A percentile compares a stretch with the other conserved stretches of the same genome.
Conservation (phyloP, 345 rosid genomes). For the Stellera chamaejasme region DNA sequence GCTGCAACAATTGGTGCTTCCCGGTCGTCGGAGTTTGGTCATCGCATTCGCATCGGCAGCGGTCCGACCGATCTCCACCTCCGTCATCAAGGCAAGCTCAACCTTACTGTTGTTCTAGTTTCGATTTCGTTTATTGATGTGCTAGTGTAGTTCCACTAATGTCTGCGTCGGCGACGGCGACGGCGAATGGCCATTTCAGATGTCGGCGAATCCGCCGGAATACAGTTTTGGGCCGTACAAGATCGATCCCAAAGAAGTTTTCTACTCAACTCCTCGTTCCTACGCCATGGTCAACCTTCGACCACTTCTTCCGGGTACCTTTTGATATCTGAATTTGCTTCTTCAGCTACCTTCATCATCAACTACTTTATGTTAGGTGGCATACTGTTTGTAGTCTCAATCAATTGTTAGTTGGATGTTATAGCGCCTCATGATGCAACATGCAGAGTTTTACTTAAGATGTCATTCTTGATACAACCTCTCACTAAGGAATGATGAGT, state of each 20-base stretch:
- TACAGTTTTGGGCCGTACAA: constrained; percentile 63
- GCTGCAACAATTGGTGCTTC: neutral
- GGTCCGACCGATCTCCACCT: constrained; percentile 3
- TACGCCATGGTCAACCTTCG: constrained; percentile 89
- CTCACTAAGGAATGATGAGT: neutral
- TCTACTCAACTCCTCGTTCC: constrained; percentile 60
- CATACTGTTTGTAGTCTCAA: too few species aligned
- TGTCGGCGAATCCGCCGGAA: constrained; percentile 19
- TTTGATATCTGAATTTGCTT: neutral
- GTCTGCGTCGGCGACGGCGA: neutral
- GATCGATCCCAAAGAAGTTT: constrained; percentile 67
- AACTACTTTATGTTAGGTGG: neutral
- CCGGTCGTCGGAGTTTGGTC: constrained; percentile 4
- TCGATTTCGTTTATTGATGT: neutral
- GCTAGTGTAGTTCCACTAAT: neutral
- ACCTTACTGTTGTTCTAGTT: neutral
- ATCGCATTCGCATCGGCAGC: constrained; percentile 2
- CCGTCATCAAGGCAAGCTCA: constrained; percentile 13
- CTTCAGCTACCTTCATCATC: neutral
- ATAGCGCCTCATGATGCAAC: too few species aligned
- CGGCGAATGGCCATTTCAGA: constrained; percentile 12
- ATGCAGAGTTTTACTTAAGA: too few species aligned
- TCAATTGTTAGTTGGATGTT: too few species aligned
- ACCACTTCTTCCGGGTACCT: constrained; percentile 72
- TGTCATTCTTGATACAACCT: neutral